phyloP scores from a whole-genome alignment of 2,329 filamentous ascomycete genomes.

The Colletotrichum eleusines region DNA sequence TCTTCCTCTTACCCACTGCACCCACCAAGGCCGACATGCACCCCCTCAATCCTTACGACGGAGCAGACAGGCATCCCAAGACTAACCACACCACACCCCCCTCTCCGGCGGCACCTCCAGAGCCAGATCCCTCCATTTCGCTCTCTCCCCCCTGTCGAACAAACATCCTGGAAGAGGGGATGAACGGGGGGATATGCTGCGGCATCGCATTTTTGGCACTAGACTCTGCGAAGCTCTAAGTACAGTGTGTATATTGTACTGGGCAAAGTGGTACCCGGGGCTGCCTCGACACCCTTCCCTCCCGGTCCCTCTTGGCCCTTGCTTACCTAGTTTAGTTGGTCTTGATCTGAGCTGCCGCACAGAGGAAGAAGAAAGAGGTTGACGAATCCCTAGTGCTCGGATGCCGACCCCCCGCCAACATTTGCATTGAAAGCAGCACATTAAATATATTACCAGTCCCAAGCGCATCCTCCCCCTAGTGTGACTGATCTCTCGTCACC shows the following conservation, averaged over 20 bases:
- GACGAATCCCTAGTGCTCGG: conserved; percentile 38
- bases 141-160: conserved; percentile 19
- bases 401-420: conserved; percentile 31
- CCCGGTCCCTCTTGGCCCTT: conserved; percentile 1
- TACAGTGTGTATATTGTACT: conserved; percentile 4
- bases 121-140: conserved; percentile 38
- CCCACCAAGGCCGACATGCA: conserved; percentile 28
- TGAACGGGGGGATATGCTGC: conserved; percentile 33
- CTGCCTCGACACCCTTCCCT: conserved; percentile 21
- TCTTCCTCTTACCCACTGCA: conserved; percentile 16
- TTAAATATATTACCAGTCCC: conserved; percentile 41
- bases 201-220: conserved; percentile 39
- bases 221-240: conserved; percentile 25
- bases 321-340: too few species aligned
- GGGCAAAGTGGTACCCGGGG: conserved; percentile 30
- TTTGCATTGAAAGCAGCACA: conserved; percentile 38
- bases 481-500: conserved; percentile 20
- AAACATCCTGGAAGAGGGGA: conserved; percentile 39
- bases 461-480: conserved; percentile 29
- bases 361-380: conserved; percentile 16
- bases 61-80: conserved; percentile 34
- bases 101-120: conserved; percentile 21
- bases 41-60: conserved; percentile 29
- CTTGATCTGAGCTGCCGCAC: conserved; percentile 11
- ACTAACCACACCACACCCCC: conserved; percentile 12